Evolutionary conservation across 164 flowering plant species (phyloP), one percentile per base, ranked within the genome.

Genomic region (Aristolochia fimbriata): DNA sequence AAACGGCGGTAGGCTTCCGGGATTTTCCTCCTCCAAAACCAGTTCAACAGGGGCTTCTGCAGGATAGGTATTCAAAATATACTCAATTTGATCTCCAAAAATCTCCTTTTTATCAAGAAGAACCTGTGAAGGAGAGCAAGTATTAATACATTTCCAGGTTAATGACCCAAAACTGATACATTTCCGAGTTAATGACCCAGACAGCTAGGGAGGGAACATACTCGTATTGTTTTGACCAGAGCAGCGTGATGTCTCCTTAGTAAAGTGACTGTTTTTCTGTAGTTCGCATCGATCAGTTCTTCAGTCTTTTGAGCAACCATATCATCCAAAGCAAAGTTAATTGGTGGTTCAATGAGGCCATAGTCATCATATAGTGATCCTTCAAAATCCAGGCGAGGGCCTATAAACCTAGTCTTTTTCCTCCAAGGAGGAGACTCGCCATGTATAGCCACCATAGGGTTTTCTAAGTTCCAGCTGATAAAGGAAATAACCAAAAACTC

Each of bases 371-470:
- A 93, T 9, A 93, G 85, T 0, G 94, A 86, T 65, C 87, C 97
- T 75, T 90, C 98, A 68, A 93, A 93, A 62, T 93, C 98, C 59
- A 89, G 73, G 27, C 92, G 71, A 1, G 98, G 98, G 7, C 98
- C 98, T 17, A 83, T 82, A 66, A 87, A 90, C 71, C 77, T 77
- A 45, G 56, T 58, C 19, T 57, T 75, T 77, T 79, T 90, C 63
- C 78, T 84, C 98, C 98, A 93, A 7, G 96, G 86, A 61, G 96
- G 87, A 27, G 87, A 90, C 61, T 93, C 94, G 31, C 97, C 97
- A 60, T 84, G 96, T 71, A 90, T 80, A 46, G 74, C 78, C 98
- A 93, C 78, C 98, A 93, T 86, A 55, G 94, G 87, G 65, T 78
- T 78, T 74, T 93, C 94, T 71, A 93, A 69, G 74, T 93, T 93